These are phyloP conservation scores for Penicillium sp. DNA, from an alignment of 2,329 filamentous ascomycete genomes.

Conservation along the genomic window DNA sequence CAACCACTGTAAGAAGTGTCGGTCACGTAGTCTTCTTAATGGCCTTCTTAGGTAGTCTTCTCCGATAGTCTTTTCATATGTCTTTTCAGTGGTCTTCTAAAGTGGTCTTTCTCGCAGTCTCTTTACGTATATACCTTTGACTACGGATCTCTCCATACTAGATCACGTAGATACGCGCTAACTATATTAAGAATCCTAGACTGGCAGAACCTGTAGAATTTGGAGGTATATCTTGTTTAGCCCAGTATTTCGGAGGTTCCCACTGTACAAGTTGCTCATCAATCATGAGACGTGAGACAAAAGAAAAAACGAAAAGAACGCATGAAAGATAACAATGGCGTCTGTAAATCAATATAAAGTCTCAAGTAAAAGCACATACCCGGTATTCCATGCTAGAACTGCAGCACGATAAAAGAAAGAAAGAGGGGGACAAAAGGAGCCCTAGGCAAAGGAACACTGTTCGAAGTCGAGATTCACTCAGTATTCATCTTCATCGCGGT, in stretches of 20 bases:
- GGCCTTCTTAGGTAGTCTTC: too few relatives aligned
- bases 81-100: too few relatives aligned
- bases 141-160: too few relatives aligned
- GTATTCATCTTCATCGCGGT: slow-evolving; percentile 6
- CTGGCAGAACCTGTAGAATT: too few relatives aligned
- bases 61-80: too few relatives aligned
- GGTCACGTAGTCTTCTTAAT: too few relatives aligned
- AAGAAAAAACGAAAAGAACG: not conserved
- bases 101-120: accelerated
- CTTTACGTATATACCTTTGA: too few relatives aligned
- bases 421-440: not conserved
- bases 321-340: not conserved
- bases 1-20: too few relatives aligned
- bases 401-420: not conserved
- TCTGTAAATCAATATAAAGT: not conserved
- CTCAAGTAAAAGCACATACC: not conserved
- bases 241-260: too few relatives aligned
- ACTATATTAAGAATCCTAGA: too few relatives aligned
- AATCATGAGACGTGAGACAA: not conserved
- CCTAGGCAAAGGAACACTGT: not conserved
- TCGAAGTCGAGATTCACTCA: not conserved
- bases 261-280: not conserved
- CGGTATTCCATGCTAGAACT: not conserved
- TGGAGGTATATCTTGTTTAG: too few relatives aligned
- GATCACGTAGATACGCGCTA: too few relatives aligned